Evolutionary conservation across 2,329 filamentous ascomycete genomes (phyloP).

Genomic region (Ceratocystiopsis brevicomis): DNA sequence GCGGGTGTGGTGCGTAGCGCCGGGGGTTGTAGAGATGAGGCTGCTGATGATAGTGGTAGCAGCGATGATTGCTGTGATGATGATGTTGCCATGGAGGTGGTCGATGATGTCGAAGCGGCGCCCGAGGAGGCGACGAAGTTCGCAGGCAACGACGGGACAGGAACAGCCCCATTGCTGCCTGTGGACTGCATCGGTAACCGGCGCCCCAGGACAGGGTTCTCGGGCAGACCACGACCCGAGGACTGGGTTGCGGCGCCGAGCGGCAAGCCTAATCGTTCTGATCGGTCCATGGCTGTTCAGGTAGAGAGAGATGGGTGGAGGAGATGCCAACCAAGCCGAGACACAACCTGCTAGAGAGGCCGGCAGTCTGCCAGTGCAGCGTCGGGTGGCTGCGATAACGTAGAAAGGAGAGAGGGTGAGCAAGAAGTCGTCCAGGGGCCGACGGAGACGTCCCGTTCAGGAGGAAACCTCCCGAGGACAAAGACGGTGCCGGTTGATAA

Average conservation of each 20-base stretch:
- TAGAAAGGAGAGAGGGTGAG: background rate
- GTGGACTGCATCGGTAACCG: slow-evolving; percentile 12
- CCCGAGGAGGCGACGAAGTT: slow-evolving; percentile 1
- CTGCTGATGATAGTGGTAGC: slow-evolving; percentile 17
- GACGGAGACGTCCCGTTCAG: too few relatives aligned
- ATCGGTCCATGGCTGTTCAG: slow-evolving; percentile 6
- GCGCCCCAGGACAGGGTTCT: slow-evolving; percentile 18
- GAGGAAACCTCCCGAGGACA: too few relatives aligned
- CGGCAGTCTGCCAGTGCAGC: too few relatives aligned
- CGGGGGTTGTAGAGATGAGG: too few relatives aligned
- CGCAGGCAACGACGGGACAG: slow-evolving; percentile 9
- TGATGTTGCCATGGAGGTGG: slow-evolving; percentile 11
- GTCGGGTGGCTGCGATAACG: background rate
- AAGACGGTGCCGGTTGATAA: too few relatives aligned
- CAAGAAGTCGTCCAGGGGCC: too few relatives aligned
- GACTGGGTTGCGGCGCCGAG: slow-evolving; percentile 5
- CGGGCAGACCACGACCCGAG: slow-evolving; percentile 15
- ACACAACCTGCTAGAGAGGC: too few relatives aligned
- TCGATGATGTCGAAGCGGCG: background rate
- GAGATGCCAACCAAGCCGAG: too few relatives aligned
- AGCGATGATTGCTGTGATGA: slow-evolving; percentile 18
- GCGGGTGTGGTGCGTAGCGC: too few relatives aligned
- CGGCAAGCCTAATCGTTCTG: slow-evolving; percentile 6
- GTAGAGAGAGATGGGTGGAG: too few relatives aligned
- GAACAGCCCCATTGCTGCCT: slow-evolving; percentile 11